A percentile compares a stretch with the other conserved stretches of the same genome.
These are phyloP conservation scores for Populus alba DNA, from an alignment of 345 rosid genomes.

Conservation along the genomic window DNA sequence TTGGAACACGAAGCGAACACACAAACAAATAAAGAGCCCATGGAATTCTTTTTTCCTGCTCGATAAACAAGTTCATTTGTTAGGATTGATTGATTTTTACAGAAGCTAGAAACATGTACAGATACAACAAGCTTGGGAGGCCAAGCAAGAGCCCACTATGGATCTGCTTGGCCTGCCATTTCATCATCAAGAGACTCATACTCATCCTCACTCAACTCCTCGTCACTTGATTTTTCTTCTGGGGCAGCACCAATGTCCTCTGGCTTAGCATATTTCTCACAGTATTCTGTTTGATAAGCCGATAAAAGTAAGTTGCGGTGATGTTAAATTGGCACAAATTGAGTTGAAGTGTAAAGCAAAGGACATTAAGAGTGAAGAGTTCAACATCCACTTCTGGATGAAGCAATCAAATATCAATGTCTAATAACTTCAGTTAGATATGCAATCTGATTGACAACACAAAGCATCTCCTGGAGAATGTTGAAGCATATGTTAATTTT, in stretches of 20 bases:
- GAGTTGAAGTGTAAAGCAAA: neutral
- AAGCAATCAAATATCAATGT: neutral
- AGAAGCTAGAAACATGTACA: conserved; percentile 21
- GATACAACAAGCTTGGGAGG: neutral
- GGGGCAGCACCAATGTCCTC: conserved; percentile 38
- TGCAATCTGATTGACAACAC: neutral
- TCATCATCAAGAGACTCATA: conserved; percentile 47
- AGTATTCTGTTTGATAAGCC: conserved; percentile 38
- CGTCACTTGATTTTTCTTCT: conserved; percentile 47
- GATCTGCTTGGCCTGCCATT: conserved; percentile 54
- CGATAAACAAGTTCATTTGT: neutral
- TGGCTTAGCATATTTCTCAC: conserved; percentile 64
- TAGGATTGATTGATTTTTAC: conserved; percentile 2
- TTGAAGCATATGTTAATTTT: neutral
- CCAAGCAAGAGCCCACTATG: conserved; percentile 3
- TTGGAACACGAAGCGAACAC: conserved; percentile 7
- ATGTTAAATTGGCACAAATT: neutral
- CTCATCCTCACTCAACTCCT: conserved; percentile 49
- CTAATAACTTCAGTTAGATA: neutral
- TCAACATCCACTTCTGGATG: neutral
- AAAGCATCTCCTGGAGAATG: neutral
- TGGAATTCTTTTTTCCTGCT: neutral
- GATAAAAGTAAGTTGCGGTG: neutral
- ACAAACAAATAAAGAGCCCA: conserved; percentile 1
- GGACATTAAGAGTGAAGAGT: neutral